A percentile compares a stretch with the other conserved stretches of the same genome.
Conservation (phyloP, 1,284 basidiomycete species). For the Anthracocystis walkeri region DNA sequence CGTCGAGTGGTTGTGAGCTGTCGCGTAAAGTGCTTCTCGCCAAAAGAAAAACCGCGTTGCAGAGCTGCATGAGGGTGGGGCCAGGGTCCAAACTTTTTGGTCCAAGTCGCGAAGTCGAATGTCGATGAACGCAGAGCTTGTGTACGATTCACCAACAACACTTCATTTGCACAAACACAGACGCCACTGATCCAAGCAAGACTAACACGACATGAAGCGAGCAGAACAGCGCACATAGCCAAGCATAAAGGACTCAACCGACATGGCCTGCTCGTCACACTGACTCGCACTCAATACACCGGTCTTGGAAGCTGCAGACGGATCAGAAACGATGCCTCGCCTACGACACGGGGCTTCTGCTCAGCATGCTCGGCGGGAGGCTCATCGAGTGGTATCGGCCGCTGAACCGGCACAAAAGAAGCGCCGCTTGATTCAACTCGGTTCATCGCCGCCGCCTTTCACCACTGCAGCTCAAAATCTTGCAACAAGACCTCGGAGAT, state of each 20-base stretch:
- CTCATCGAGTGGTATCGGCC: not conserved
- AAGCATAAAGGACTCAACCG: not conserved
- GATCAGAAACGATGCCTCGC: constrained; percentile 4
- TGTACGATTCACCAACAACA: not conserved
- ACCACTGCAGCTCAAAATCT: constrained; percentile 18
- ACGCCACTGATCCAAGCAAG: not conserved
- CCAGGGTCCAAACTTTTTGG: constrained; percentile 22
- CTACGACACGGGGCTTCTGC: not conserved
- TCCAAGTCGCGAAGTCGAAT: constrained; percentile 9
- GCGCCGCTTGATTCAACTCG: constrained; percentile 22
- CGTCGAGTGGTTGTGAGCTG: not conserved
- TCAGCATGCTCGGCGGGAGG: not conserved
- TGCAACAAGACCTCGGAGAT: not conserved
- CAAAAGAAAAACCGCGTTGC: not conserved
- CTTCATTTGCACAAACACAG: constrained; percentile 7
- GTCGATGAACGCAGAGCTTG: constrained; percentile 5
- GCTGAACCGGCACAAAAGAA: constrained; percentile 10
- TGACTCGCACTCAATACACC: not conserved
- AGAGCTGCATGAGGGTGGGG: too few relatives aligned
- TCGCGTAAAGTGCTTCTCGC: constrained; percentile 17
- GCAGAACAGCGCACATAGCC: not conserved
- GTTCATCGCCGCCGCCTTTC: constrained; percentile 32
- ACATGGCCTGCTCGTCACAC: not conserved
- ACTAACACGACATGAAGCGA: not conserved
- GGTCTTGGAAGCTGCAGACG: not conserved